Percentiles rank a stretch among this genome's conserved stretches.
phyloP scores from a whole-genome alignment of 2,329 filamentous ascomycete species.

The Orbilia javanica region DNA sequence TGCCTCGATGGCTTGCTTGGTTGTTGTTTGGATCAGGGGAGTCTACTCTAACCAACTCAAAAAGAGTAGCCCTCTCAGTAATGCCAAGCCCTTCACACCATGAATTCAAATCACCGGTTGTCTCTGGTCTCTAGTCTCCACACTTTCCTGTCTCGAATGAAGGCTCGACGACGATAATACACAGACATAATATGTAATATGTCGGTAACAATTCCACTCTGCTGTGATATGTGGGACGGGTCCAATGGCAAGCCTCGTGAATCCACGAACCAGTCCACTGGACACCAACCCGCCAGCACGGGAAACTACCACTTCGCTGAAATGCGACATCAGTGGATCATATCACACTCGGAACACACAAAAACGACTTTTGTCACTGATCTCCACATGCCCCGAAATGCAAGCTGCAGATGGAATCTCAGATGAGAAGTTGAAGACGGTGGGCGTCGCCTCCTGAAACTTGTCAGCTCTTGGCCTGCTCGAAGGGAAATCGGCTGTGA shows the following conservation, averaged over 20 bases:
- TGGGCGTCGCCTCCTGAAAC: conserved; percentile 52
- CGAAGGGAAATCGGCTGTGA: conserved; percentile 23
- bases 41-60: background rate
- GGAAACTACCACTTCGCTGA: conserved; percentile 34
- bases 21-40: conserved; percentile 33
- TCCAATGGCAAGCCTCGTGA: conserved; percentile 46
- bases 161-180: conserved; percentile 19
- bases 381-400: conserved; percentile 27
- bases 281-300: conserved; percentile 54
- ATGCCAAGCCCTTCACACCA: conserved; percentile 21
- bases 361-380: conserved; percentile 26
- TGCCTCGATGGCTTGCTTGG: conserved; percentile 46
- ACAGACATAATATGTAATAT: conserved; percentile 9
- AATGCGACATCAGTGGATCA: conserved; percentile 50
- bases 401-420: conserved; percentile 45
- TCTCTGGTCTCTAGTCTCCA: conserved; percentile 5
- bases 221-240: conserved; percentile 12
- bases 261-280: conserved; percentile 57
- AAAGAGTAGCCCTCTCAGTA: conserved; percentile 23
- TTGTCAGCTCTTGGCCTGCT: conserved; percentile 43
- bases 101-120: conserved; percentile 27
- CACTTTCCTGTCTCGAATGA: conserved; percentile 41
- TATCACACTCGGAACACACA: conserved; percentile 34
- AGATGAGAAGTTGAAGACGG: conserved; percentile 33
- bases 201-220: conserved; percentile 18